Conservation (phyloP, 306 rosid species). For the Parietaria judaica region DNA sequence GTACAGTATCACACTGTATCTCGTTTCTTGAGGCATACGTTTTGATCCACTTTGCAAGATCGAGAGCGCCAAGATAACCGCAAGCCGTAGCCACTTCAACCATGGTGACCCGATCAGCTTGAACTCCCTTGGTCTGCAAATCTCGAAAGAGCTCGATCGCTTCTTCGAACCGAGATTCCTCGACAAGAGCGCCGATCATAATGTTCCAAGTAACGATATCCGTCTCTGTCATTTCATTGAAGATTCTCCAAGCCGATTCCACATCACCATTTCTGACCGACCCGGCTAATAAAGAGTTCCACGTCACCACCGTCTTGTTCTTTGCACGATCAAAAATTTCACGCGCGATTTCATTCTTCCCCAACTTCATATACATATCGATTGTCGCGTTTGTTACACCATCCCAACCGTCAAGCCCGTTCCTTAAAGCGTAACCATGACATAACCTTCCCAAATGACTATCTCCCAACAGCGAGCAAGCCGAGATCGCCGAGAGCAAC, state of each 20-base stretch:
- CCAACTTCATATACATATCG: slow-evolving; percentile 81
- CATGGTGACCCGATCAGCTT: slow-evolving; percentile 64
- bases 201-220: slow-evolving; percentile 80
- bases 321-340: slow-evolving; percentile 40
- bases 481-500: slow-evolving; percentile 51
- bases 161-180: slow-evolving; percentile 51
- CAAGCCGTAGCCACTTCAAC: slow-evolving; percentile 70
- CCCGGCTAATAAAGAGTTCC: slow-evolving; percentile 73
- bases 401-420: slow-evolving; percentile 58
- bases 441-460: slow-evolving; percentile 45
- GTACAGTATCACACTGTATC: slow-evolving; percentile 56
- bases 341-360: slow-evolving; percentile 45
- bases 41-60: slow-evolving; percentile 61
- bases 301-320: slow-evolving; percentile 54
- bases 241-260: slow-evolving; percentile 44
- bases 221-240: slow-evolving; percentile 47
- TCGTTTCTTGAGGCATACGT: slow-evolving; percentile 36
- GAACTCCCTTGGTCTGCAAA: slow-evolving; percentile 49
- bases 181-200: slow-evolving; percentile 58
- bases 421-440: slow-evolving; percentile 56
- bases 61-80: slow-evolving; percentile 64
- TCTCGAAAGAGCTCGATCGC: slow-evolving; percentile 57
- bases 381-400: slow-evolving; percentile 59
- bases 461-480: slow-evolving; percentile 54
- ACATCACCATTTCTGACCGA: slow-evolving; percentile 42